Percentiles rank a stretch among this genome's conserved stretches.
Evolutionary conservation across 2,329 filamentous ascomycete species (phyloP).

Genomic region (Thyridium curvatum): DNA sequence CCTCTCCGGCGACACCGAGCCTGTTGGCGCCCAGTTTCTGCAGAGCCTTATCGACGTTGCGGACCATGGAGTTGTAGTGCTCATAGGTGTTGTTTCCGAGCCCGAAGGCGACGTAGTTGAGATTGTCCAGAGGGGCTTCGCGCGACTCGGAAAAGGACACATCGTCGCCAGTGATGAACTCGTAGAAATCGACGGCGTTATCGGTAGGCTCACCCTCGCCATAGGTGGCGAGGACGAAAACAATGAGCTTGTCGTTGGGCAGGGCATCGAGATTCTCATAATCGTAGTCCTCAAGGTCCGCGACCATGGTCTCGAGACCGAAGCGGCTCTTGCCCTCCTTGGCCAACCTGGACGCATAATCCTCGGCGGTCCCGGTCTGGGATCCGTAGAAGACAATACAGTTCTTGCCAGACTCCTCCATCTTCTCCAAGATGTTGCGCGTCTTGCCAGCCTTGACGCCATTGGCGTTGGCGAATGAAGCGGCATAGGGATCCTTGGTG

Average conservation of each 20-base stretch:
- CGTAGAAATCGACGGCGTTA: slow-evolving; percentile 98
- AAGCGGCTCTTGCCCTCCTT: slow-evolving; percentile 97
- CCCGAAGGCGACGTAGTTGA: slow-evolving; percentile 93
- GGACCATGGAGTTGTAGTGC: slow-evolving; percentile 98
- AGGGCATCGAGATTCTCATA: slow-evolving; percentile 88
- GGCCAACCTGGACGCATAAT: slow-evolving; percentile 91
- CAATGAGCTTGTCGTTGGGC: slow-evolving; percentile 81
- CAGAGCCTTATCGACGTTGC: slow-evolving; percentile 77
- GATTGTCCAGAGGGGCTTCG: slow-evolving; percentile 69
- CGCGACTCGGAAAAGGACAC: slow-evolving; percentile 69
- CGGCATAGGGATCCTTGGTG: slow-evolving; percentile 81
- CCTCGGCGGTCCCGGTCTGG: slow-evolving; percentile 95
- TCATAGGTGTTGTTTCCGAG: slow-evolving; percentile 99
- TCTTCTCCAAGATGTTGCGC: slow-evolving; percentile 88
- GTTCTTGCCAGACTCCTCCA: slow-evolving; percentile 94
- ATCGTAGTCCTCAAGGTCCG: slow-evolving; percentile 96
- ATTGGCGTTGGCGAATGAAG: slow-evolving; percentile 62
- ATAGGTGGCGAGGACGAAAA: slow-evolving; percentile 96
- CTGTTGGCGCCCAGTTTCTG: slow-evolving; percentile 76
- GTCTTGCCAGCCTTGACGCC: slow-evolving; percentile 75
- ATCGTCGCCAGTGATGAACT: slow-evolving; percentile 83
- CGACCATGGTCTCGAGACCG: slow-evolving; percentile 95
- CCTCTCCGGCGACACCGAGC: slow-evolving; percentile 86
- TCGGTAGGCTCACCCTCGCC: slow-evolving; percentile 98
- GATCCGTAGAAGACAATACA: slow-evolving; percentile 98